Conservation (phyloP, 1,139 yeast species). For the Kazachstania sp. region DNA sequence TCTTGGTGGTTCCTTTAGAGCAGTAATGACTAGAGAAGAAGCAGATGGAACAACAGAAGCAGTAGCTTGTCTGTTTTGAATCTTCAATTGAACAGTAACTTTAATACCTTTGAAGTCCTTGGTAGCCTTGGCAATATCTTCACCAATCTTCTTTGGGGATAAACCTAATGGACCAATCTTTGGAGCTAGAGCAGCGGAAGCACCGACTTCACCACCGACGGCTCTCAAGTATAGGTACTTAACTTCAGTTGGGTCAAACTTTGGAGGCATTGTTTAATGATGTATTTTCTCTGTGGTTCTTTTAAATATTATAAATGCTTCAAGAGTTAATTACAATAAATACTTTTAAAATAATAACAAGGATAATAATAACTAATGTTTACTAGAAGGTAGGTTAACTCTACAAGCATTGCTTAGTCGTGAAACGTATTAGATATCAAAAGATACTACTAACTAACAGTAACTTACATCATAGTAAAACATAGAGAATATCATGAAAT, state of each 20-base stretch:
- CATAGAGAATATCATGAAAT: too few relatives aligned
- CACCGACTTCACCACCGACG: conserved; percentile 99
- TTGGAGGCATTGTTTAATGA: conserved; percentile 68
- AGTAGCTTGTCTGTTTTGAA: conserved; percentile 99
- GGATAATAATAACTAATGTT: neutral
- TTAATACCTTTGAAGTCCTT: conserved; percentile 98
- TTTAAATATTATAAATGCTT: neutral
- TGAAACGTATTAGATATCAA: too few relatives aligned
- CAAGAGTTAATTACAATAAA: neutral
- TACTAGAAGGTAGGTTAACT: too few relatives aligned
- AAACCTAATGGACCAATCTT: conserved; percentile 99
- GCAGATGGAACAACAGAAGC: conserved; percentile 99
- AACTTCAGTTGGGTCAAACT: conserved; percentile 98
- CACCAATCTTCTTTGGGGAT: conserved; percentile 99
- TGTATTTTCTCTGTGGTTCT: neutral
- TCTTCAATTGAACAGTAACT: conserved; percentile 97
- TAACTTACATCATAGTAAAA: too few relatives aligned
- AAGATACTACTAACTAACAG: too few relatives aligned
- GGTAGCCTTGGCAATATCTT: conserved; percentile 99
- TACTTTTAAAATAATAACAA: neutral
- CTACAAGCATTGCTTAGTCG: too few relatives aligned
- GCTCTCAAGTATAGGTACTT: conserved; percentile 99
- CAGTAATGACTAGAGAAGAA: conserved; percentile 97
- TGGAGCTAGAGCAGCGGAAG: conserved; percentile 99
- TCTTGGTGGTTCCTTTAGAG: conserved; percentile 99